phyloP scores from a whole-genome alignment of 352 stramenopile species.

The Pythium dissimile region DNA sequence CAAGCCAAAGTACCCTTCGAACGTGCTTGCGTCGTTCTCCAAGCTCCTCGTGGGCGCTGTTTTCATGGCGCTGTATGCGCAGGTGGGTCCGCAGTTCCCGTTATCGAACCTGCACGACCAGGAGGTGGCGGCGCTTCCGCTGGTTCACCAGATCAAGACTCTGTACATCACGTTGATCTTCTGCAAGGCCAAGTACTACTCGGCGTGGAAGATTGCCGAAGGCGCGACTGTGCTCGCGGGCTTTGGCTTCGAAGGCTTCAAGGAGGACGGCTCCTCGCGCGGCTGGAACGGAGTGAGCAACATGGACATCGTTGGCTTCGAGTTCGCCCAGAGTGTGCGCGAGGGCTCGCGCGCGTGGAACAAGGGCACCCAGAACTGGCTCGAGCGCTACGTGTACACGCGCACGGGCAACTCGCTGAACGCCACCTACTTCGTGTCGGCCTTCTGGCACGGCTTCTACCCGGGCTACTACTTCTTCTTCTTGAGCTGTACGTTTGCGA shows the following conservation, averaged over 20 bases:
- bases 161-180: conserved; percentile 88
- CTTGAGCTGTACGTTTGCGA: conserved; percentile 41
- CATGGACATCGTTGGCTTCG: conserved; percentile 95
- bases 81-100: conserved; percentile 69
- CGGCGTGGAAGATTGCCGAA: conserved; percentile 92
- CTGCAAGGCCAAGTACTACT: conserved; percentile 94
- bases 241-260: conserved; percentile 94
- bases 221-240: conserved; percentile 79
- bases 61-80: conserved; percentile 56
- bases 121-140: conserved; percentile 12
- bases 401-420: conserved; percentile 89
- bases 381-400: conserved; percentile 95
- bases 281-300: conserved; percentile 96
- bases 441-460: conserved; percentile 98
- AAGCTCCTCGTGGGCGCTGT: conserved; percentile 70
- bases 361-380: conserved; percentile 95
- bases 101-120: conserved; percentile 23
- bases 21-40: conserved; percentile 67
- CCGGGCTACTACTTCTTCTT: conserved; percentile 97
- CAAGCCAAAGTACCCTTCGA: conserved; percentile 50
- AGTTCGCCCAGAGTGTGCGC: conserved; percentile 90
- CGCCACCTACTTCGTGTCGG: conserved; percentile 91
- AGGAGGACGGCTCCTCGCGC: conserved; percentile 77
- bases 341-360: conserved; percentile 93
- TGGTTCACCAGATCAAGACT: conserved; percentile 61